Base-by-base conservation (phyloP, 805 yeast genomes). In the Saccharomycopsis fermentans region DNA sequence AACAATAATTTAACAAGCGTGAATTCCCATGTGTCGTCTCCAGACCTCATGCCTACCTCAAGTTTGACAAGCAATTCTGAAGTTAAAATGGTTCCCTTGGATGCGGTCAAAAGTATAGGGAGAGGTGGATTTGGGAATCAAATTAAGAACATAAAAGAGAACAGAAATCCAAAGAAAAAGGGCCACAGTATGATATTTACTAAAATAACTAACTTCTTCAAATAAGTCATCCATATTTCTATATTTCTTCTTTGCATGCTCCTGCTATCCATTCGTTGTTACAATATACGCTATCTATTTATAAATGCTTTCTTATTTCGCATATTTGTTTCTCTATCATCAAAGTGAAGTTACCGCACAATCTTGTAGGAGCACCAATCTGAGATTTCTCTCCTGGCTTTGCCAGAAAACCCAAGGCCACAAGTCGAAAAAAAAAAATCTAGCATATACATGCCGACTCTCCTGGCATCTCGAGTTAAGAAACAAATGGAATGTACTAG, bases 91-190 rank as follows among this genome's bases (percentile, higher is more conserved):
- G 36, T 54, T 16, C 62, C 62, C 4, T 52, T 60, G 17, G 56
- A 37, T 16, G 36, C 59, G 6, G 60, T 58, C 6, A 52, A 40
- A 51, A 60, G 63, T 37, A 60, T 60, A n/a, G 63, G 63, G 2
- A 55, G 63, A 55, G 63, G 63, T 4, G 63, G 63, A 2, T 60
- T 60, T 54, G 63, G 63, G 5, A 60, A 60, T 27, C 62, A 59
- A 37, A 52, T 59, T 8, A 59, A 51, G 37, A 52, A 56, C 34
- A 55, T 59, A 8, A 34, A 29, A 29, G 60, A 57, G 11, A 52
- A 37, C 35, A 53, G 50, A 52, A 50, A n/a, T 19, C 21, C 51
- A 43, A 47, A 58, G 27, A 34, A 37, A 14, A 26, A 59, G 24
- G 50, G 39, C 14, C 35, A 51, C 2, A 35, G 53, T 8, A 27